Percentiles rank a stretch among this genome's conserved stretches.
Evolutionary conservation across 257 asterid species (phyloP).

Genomic region (Lycium barbarum): DNA sequence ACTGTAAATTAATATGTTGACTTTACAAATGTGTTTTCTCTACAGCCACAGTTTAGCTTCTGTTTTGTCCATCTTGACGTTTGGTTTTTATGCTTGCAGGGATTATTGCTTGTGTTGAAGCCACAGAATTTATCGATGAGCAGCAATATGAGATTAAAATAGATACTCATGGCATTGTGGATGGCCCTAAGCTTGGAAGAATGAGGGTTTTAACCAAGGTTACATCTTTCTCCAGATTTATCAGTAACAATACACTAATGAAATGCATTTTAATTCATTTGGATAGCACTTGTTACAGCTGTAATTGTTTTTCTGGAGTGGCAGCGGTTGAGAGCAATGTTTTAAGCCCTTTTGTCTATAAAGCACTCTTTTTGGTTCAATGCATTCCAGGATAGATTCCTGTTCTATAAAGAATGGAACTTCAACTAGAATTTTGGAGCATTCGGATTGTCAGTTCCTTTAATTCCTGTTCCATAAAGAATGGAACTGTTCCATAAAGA

Average conservation of each 20-base stretch:
- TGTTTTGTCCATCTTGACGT: slow-evolving; percentile 18
- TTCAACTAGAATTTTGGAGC: slow-evolving; percentile 9
- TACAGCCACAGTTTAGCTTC: background rate
- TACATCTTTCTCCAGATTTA: slow-evolving; percentile 24
- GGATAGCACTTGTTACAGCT: background rate
- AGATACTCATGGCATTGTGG: slow-evolving; percentile 79
- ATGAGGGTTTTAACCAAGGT: slow-evolving; percentile 74
- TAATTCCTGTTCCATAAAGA: background rate
- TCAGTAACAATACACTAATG: background rate
- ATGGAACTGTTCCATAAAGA: too few species aligned
- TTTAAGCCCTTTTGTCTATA: background rate
- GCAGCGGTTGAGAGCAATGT: background rate
- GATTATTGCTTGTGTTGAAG: slow-evolving; percentile 76
- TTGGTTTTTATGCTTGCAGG: slow-evolving; percentile 50
- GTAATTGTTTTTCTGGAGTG: slow-evolving; percentile 8
- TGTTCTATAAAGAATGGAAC: slow-evolving; percentile 13
- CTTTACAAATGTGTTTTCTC: background rate
- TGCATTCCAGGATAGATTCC: background rate
- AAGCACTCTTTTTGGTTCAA: background rate
- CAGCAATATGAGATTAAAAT: slow-evolving; percentile 69
- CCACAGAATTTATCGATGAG: slow-evolving; percentile 68
- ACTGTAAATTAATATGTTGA: background rate
- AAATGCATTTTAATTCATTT: background rate
- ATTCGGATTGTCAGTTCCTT: slow-evolving; percentile 22
- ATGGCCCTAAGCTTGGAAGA: slow-evolving; percentile 90